Evolutionary conservation across 768 basidiomycete genomes (phyloP).

Genomic region (Hygrophoropsis aurantiaca): DNA sequence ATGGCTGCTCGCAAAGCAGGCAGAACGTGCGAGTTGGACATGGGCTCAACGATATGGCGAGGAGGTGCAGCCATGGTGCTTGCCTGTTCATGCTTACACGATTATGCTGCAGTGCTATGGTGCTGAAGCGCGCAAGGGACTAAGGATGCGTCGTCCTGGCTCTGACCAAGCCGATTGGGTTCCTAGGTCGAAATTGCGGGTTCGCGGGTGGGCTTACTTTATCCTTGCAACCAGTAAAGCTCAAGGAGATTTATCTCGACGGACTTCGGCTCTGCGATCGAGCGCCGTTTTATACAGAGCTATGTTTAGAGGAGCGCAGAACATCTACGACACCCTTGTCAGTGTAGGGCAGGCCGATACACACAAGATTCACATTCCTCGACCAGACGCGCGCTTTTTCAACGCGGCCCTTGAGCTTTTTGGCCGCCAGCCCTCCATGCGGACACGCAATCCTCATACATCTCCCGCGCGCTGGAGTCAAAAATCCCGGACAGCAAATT

Average conservation of each 20-base stretch:
- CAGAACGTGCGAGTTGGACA: conserved; percentile 55
- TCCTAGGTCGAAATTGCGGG: conserved; percentile 19
- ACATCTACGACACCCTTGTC: conserved; percentile 22
- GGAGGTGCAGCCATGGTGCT: conserved; percentile 52
- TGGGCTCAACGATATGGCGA: conserved; percentile 16
- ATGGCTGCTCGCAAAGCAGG: conserved; percentile 60
- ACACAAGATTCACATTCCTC: conserved; percentile 34
- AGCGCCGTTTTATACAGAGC: conserved; percentile 33
- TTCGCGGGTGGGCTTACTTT: conserved; percentile 37
- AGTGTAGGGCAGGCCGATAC: conserved; percentile 21
- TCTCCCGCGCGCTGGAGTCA: conserved; percentile 28
- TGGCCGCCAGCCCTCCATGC: conserved; percentile 19
- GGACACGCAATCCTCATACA: conserved; percentile 14
- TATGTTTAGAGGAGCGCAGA: conserved; percentile 33
- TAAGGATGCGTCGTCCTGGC: conserved; percentile 12
- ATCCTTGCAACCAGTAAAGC: conserved; percentile 20
- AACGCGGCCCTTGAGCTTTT: conserved; percentile 57
- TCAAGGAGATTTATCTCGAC: conserved; percentile 22
- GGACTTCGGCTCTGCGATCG: conserved; percentile 28
- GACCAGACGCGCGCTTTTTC: conserved; percentile 66
- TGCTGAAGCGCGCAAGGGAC: conserved; percentile 37
- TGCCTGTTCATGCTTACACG: conserved; percentile 70
- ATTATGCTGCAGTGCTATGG: conserved; percentile 66
- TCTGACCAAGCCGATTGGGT: conserved; percentile 14
- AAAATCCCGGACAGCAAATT: conserved; percentile 25